A percentile compares a stretch with the other conserved stretches of the same genome.
These are phyloP conservation scores for Ramaria sp. DNA, from an alignment of 768 basidiomycete species.

Conservation along the genomic window DNA sequence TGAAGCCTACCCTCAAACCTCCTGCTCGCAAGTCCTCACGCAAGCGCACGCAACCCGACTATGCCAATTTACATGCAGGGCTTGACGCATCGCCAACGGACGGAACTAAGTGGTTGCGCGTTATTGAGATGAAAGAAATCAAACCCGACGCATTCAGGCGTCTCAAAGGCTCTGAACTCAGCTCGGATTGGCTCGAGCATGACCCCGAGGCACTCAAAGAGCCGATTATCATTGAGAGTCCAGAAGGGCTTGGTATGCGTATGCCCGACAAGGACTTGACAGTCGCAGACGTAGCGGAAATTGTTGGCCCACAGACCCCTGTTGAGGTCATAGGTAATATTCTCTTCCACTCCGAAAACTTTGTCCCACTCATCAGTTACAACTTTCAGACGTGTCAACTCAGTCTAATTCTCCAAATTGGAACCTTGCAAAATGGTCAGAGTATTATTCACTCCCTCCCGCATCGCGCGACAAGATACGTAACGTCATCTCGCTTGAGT, in stretches of 20 bases:
- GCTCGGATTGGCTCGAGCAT: constrained; percentile 60
- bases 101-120: constrained; percentile 52
- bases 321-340: constrained; percentile 82
- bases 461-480: constrained; percentile 72
- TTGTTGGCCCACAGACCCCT: constrained; percentile 66
- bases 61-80: constrained; percentile 63
- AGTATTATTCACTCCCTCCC: constrained; percentile 65
- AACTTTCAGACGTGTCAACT: constrained; percentile 59
- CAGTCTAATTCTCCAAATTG: constrained; percentile 81
- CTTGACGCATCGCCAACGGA: constrained; percentile 37
- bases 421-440: constrained; percentile 86
- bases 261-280: constrained; percentile 68
- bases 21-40: constrained; percentile 75
- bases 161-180: constrained; percentile 58
- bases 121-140: constrained; percentile 59
- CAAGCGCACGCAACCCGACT: constrained; percentile 65
- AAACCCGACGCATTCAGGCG: constrained; percentile 52
- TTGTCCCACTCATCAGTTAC: not conserved
- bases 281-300: constrained; percentile 69
- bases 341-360: not conserved
- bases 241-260: constrained; percentile 81
- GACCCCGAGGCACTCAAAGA: constrained; percentile 69
- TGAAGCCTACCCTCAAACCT: constrained; percentile 61
- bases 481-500: constrained; percentile 93
- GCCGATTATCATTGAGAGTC: constrained; percentile 68